These are phyloP conservation scores for Chenopodium album DNA, from an alignment of 148 eudicot genomes.

Conservation along the genomic window DNA sequence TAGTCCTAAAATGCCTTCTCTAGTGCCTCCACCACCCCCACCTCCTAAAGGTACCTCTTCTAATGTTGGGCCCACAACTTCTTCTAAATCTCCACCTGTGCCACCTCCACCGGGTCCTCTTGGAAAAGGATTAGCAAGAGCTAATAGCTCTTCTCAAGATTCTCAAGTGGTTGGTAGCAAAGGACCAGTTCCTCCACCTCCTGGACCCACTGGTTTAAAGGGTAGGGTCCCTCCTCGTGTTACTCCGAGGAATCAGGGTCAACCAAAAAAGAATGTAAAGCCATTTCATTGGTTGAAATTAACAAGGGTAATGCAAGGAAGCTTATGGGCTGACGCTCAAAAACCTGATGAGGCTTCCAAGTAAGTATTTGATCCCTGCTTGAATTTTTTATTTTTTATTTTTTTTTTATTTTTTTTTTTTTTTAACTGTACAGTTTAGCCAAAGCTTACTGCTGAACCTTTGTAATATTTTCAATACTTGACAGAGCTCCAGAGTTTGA, in stretches of 20 bases:
- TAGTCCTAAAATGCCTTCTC: conserved; percentile 16
- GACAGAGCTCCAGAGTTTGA: conserved; percentile 83
- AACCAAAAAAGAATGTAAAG: conserved; percentile 56
- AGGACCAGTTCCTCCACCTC: conserved; percentile 60
- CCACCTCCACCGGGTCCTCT: conserved; percentile 66
- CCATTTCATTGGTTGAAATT: conserved; percentile 92
- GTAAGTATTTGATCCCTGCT: conserved; percentile 34
- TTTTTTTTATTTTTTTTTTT: conserved; percentile 4
- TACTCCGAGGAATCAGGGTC: conserved; percentile 40
- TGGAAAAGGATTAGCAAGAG: conserved; percentile 37
- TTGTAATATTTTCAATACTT: conserved; percentile 6
- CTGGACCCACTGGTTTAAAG: conserved; percentile 55
- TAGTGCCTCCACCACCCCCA: conserved; percentile 54
- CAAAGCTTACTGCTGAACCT: not conserved
- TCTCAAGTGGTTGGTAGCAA: conserved; percentile 37
- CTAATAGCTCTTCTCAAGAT: conserved; percentile 33
- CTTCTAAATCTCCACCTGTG: conserved; percentile 45
- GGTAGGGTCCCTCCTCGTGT: conserved; percentile 42
- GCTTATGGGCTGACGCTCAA: conserved; percentile 93
- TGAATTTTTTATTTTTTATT: not conserved
- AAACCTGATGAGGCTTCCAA: conserved; percentile 76
- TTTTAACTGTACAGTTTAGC: conserved; percentile 9
- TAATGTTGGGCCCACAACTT: conserved; percentile 23
- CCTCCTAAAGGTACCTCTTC: conserved; percentile 31
- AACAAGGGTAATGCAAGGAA: conserved; percentile 77